Percentiles rank a stretch among this genome's conserved stretches.
Evolutionary conservation across 163 green algal species (phyloP).

Genomic region (Chlorella variabilis): DNA sequence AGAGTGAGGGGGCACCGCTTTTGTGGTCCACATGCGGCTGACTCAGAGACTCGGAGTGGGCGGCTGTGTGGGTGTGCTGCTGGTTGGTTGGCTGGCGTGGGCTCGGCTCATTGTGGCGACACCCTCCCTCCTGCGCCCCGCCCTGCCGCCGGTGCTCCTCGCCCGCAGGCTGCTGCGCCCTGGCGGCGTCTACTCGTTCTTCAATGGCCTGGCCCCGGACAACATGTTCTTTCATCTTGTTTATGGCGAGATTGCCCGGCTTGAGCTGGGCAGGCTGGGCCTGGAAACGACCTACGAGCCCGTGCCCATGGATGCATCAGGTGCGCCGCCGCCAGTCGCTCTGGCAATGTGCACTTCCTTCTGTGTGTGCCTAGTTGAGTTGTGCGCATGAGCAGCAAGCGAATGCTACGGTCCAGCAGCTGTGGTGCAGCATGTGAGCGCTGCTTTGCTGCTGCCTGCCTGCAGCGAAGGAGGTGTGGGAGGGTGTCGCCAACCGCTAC

Average conservation of each 20-base stretch:
- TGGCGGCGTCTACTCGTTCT: slow-evolving; percentile 90
- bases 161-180: slow-evolving; percentile 64
- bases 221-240: slow-evolving; percentile 97
- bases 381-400: background rate
- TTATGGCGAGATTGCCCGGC: slow-evolving; percentile 71
- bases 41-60: too few species aligned
- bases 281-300: slow-evolving; percentile 48
- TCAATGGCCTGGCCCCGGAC: slow-evolving; percentile 93
- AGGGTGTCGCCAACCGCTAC: slow-evolving; percentile 58
- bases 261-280: slow-evolving; percentile 55
- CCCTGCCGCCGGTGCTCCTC: too few species aligned
- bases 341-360: background rate
- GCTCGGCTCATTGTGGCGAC: too few species aligned
- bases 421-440: background rate
- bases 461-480: slow-evolving; percentile 47
- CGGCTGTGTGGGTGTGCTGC: background rate
- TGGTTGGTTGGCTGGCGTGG: background rate
- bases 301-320: slow-evolving; percentile 54
- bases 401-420: too few species aligned
- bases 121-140: too few species aligned
- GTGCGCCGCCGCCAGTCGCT: slow-evolving; percentile 10
- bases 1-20: too few species aligned
- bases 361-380: background rate
- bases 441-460: background rate
- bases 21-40: too few species aligned